Evolutionary conservation across 306 rosid genomes (phyloP).

Genomic region (Urtica urens): DNA sequence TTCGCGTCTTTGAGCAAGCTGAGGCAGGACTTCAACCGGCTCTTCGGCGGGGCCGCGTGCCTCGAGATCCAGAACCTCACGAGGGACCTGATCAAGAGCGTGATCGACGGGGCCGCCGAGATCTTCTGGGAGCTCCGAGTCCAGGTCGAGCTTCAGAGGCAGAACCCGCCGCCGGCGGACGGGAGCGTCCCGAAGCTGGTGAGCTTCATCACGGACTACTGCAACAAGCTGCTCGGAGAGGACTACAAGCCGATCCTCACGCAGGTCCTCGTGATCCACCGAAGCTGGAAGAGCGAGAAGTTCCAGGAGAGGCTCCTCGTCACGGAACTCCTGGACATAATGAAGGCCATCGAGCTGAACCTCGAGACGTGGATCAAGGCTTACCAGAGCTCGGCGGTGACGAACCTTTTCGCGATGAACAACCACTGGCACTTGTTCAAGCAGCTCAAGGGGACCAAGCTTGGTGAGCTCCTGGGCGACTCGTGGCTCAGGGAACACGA

Average conservation of each 20-base stretch:
- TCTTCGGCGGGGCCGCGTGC: conserved; percentile 86
- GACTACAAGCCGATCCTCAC: conserved; percentile 80
- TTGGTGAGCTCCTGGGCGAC: conserved; percentile 69
- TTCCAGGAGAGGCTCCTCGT: conserved; percentile 81
- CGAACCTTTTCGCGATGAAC: conserved; percentile 82
- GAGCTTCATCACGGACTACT: conserved; percentile 73
- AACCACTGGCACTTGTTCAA: conserved; percentile 77
- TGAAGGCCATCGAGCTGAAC: conserved; percentile 68
- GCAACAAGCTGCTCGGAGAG: conserved; percentile 83
- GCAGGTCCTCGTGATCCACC: conserved; percentile 80
- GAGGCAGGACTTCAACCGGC: conserved; percentile 88
- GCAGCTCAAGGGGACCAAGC: conserved; percentile 76
- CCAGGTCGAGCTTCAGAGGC: conserved; percentile 85
- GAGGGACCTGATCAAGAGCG: conserved; percentile 89
- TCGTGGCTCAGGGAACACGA: conserved; percentile 64
- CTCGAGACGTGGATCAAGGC: conserved; percentile 79
- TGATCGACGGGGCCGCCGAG: conserved; percentile 84
- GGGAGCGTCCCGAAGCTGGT: conserved; percentile 74
- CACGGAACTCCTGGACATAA: conserved; percentile 44
- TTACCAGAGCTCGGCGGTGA: conserved; percentile 42
- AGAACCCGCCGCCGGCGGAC: conserved; percentile 71
- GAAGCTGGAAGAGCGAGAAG: conserved; percentile 83
- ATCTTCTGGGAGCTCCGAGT: conserved; percentile 85
- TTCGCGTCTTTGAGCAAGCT: conserved; percentile 84
- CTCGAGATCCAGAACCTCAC: conserved; percentile 81